A percentile compares a stretch with the other conserved stretches of the same genome.
Evolutionary conservation across 352 stramenopile species (phyloP).

Genomic region (Salisapilia sapeloensis): DNA sequence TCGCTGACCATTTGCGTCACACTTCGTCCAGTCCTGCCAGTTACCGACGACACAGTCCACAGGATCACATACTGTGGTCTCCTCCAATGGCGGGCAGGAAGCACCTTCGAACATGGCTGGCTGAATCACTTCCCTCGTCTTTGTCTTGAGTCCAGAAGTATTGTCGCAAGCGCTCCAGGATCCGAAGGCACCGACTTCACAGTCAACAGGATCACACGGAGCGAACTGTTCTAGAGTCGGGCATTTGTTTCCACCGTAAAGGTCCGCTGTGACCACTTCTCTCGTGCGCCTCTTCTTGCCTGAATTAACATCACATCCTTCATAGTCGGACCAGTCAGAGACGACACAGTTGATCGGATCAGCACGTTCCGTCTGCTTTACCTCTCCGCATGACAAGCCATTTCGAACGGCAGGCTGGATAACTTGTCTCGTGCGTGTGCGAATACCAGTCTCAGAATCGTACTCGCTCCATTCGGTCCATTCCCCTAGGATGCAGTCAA

Average conservation of each 20-base stretch:
- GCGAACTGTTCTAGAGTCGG: neutral
- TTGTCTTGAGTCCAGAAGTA: constrained; percentile 5
- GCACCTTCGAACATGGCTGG: constrained; percentile 4
- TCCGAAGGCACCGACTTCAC: constrained; percentile 14
- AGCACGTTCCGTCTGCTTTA: constrained; percentile 13
- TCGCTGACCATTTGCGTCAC: constrained; percentile 11
- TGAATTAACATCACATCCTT: constrained; percentile 12
- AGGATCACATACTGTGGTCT: constrained; percentile 13
- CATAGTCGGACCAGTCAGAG: constrained; percentile 24
- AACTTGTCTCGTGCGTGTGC: constrained; percentile 9
- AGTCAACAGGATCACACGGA: constrained; percentile 21
- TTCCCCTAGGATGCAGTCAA: constrained; percentile 21
- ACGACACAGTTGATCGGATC: constrained; percentile 29
- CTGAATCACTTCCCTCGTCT: constrained; percentile 5
- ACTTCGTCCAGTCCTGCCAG: constrained; percentile 22
- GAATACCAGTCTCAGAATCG: constrained; percentile 13
- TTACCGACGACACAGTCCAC: constrained; percentile 22
- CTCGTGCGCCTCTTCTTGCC: constrained; percentile 21
- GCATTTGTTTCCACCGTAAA: constrained; percentile 1
- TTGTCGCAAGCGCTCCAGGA: constrained; percentile 13
- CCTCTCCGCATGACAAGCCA: constrained; percentile 14
- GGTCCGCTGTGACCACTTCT: constrained; percentile 5
- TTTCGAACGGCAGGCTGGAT: constrained; percentile 11
- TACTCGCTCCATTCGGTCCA: constrained; percentile 24
- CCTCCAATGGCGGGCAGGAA: constrained; percentile 9